Conservation (phyloP, 805 yeast genomes). For the Hyphopichia homilentoma region DNA sequence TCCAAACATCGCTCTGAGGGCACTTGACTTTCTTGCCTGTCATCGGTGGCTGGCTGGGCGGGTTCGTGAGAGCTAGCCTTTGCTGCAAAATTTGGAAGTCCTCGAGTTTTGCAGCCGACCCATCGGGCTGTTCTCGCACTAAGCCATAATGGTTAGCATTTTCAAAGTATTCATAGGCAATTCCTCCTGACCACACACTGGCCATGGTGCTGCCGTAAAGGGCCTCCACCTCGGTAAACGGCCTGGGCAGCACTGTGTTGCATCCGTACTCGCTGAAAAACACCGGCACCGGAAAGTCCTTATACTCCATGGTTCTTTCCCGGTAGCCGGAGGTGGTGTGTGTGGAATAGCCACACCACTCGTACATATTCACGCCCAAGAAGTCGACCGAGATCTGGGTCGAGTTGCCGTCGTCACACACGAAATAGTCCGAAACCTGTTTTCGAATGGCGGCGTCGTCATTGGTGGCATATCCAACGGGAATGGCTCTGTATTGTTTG, state of each 20-base stretch:
- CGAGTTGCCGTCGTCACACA: slow-evolving; percentile 16
- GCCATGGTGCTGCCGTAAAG: slow-evolving; percentile 30
- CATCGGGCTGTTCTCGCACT: slow-evolving; percentile 24
- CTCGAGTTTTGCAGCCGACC: slow-evolving; percentile 19
- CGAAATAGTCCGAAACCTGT: slow-evolving; percentile 26
- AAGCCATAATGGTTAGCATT: slow-evolving; percentile 32
- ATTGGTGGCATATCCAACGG: slow-evolving; percentile 40
- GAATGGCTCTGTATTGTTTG: slow-evolving; percentile 28
- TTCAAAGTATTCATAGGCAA: slow-evolving; percentile 36
- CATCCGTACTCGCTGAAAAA: slow-evolving; percentile 41
- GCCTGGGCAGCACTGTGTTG: slow-evolving; percentile 31
- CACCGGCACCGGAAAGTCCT: slow-evolving; percentile 29
- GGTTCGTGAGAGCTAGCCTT: slow-evolving; percentile 17
- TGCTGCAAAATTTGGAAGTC: slow-evolving; percentile 28
- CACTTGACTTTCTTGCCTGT: slow-evolving; percentile 1
- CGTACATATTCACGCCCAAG: slow-evolving; percentile 36
- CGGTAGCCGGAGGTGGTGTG: slow-evolving; percentile 34
- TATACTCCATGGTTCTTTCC: slow-evolving; percentile 29
- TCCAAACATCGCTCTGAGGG: slow-evolving; percentile 11
- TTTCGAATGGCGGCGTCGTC: slow-evolving; percentile 31
- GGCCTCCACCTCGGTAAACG: slow-evolving; percentile 36
- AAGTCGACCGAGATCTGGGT: slow-evolving; percentile 24
- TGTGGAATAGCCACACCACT: slow-evolving; percentile 41
- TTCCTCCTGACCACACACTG: slow-evolving; percentile 38
- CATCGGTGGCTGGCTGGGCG: slow-evolving; percentile 6